Evolutionary conservation across 2,329 filamentous ascomycete species (phyloP).

Genomic region (Talaromyces sp.): DNA sequence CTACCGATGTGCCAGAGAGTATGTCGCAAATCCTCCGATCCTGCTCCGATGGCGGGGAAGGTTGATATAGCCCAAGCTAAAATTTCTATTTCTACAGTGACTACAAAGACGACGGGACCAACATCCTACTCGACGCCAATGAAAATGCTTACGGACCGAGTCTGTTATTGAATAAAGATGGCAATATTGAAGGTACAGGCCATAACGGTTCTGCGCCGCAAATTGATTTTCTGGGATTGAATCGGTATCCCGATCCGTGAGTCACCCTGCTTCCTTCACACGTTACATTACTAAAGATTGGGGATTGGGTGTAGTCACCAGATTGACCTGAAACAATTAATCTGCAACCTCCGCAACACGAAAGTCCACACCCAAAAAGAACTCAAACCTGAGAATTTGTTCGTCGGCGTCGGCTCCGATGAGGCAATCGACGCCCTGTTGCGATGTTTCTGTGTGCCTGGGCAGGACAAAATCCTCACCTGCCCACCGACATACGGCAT

Average conservation of each 20-base stretch:
- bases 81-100: slow-evolving; percentile 58
- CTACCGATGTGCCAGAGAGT: slow-evolving; percentile 81
- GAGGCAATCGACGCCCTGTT: slow-evolving; percentile 95
- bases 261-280: slow-evolving; percentile 20
- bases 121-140: slow-evolving; percentile 94
- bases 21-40: slow-evolving; percentile 36
- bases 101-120: slow-evolving; percentile 97
- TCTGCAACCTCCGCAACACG: slow-evolving; percentile 82
- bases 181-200: slow-evolving; percentile 45
- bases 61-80: neutral
- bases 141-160: slow-evolving; percentile 94
- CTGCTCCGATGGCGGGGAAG: slow-evolving; percentile 10
- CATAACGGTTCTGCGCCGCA: slow-evolving; percentile 50
- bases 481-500: slow-evolving; percentile 98
- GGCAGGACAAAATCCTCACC: slow-evolving; percentile 82
- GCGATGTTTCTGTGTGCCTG: slow-evolving; percentile 87
- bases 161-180: slow-evolving; percentile 53
- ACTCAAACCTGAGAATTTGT: slow-evolving; percentile 77
- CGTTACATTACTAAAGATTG: neutral
- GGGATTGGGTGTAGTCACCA: slow-evolving; percentile 62
- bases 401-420: slow-evolving; percentile 93
- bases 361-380: slow-evolving; percentile 71
- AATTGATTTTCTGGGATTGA: slow-evolving; percentile 75
- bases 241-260: slow-evolving; percentile 89
- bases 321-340: slow-evolving; percentile 73